A percentile compares a stretch with the other conserved stretches of the same genome.
Conservation (phyloP, 2,329 filamentous ascomycete genomes). For the Trichoderma atrobrunneum region DNA sequence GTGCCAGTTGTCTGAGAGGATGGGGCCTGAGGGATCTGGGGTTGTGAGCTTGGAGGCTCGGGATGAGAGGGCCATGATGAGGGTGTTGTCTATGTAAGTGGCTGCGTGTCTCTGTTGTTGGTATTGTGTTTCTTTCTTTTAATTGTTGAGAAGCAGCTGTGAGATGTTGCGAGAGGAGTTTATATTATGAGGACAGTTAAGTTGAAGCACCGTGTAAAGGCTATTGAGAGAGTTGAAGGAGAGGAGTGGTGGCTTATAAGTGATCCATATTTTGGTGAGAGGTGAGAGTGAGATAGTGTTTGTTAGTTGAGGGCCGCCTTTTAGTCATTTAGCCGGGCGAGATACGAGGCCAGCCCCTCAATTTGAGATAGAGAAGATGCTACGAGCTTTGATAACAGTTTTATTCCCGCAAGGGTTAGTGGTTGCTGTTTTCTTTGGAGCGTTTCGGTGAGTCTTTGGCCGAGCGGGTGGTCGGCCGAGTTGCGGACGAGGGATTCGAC, state of each 20-base stretch:
- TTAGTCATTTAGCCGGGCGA: neutral
- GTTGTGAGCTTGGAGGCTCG: constrained; percentile 31
- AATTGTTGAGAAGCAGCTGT: neutral
- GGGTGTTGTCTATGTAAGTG: neutral
- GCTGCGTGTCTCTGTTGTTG: neutral
- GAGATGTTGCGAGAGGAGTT: neutral
- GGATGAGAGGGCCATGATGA: constrained; percentile 25
- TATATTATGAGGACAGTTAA: too few relatives aligned
- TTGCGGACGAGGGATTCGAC: neutral
- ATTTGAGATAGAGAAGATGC: neutral
- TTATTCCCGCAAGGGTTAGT: neutral
- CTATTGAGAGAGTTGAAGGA: neutral
- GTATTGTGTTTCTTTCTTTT: neutral
- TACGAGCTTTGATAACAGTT: neutral
- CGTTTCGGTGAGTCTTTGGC: neutral
- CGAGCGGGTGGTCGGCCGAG: constrained; percentile 3
- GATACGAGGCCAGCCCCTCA: neutral
- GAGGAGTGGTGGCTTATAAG: neutral
- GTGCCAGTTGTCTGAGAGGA: constrained; percentile 45
- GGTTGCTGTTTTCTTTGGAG: neutral
- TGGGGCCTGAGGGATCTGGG: constrained; percentile 25
- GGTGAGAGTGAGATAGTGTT: neutral
- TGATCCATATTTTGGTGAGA: neutral
- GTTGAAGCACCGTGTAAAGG: neutral
- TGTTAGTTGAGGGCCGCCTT: neutral